These are phyloP conservation scores for Solanum corneliomulleri DNA, from an alignment of 257 asterid genomes.

Conservation along the genomic window DNA sequence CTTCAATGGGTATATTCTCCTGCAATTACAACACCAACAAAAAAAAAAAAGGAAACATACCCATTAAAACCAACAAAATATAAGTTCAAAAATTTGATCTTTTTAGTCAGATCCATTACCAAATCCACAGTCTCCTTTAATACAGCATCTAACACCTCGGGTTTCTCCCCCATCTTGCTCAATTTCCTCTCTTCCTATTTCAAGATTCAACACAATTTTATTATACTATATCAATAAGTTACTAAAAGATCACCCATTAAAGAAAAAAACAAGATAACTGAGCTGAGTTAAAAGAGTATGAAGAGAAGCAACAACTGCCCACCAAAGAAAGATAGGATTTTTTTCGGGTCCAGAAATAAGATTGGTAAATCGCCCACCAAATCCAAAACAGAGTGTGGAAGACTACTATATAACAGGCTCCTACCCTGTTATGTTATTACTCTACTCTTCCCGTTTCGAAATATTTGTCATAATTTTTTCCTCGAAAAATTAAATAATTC, in stretches of 20 bases:
- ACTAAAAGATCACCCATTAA: not conserved
- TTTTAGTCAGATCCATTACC: conserved; percentile 79
- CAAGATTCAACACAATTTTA: not conserved
- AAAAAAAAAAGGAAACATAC: not conserved
- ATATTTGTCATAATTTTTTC: not conserved
- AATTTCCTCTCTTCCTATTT: not conserved
- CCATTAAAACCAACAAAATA: not conserved
- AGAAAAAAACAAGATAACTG: not conserved
- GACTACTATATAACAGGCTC: not conserved
- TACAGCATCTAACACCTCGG: conserved; percentile 95
- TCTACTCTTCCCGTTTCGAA: not conserved
- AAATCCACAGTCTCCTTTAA: conserved; percentile 96
- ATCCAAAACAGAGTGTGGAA: not conserved
- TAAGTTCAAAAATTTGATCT: not conserved
- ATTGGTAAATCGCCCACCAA: not conserved
- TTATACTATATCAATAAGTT: not conserved
- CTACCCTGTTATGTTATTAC: not conserved
- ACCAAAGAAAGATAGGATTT: not conserved
- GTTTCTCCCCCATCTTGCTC: conserved; percentile 59
- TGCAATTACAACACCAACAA: conserved; percentile 21
- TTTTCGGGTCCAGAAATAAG: not conserved
- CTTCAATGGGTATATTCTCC: conserved; percentile 96
- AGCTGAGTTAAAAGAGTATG: not conserved
- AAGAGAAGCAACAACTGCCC: not conserved
- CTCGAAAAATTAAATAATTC: no score